Base-by-base conservation (phyloP, 2,329 filamentous ascomycete genomes). In the Epichloe sp. region DNA sequence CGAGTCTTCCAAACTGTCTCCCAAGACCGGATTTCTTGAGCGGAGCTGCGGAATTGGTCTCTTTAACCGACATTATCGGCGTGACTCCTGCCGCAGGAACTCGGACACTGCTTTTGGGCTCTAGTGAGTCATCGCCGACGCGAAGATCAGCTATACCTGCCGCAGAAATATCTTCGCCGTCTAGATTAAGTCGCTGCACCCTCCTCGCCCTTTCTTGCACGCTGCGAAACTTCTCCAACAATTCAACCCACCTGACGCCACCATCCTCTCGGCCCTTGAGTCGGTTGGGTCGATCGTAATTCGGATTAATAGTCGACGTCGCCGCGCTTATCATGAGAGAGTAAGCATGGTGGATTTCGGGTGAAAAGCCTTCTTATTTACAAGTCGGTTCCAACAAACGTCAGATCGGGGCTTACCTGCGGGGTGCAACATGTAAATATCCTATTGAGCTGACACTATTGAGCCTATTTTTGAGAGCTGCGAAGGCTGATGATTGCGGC, bases 381-480 rank as follows among this genome's bases (percentile, higher is more conserved):
- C 4, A 5, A 17, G n/a, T 21, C 21, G 4, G 10, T n/a, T 26
- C 14, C 15, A 31, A 21, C 11, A 19, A 44, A n/a, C 26, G 12
- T 21, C 6, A 23, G 19, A 26, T 40, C 51, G 52, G 7, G 2
- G 82, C 83, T 70, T 83, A 93, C 87, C 79, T 77, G 77, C 87
- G 71, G 49, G 77, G 86, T 55, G 84, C 83, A 58, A 86, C 85
- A 64, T 97, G 91, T 55, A 98, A 73, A 66, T 95, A 95, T 43
- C 91, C 93, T 64, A 98, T 97, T 49, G 93, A 90, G 71, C 88
- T 95, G 58, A 98, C 93, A 67, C 88, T 95, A 68, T 97, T 97
- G 48, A 98, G 77, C 42, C 93, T 83, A 64, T 98, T 98, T 66
- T 96, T 97, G 52, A 98, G 75, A 2, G 93, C 91, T 31, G 90